Evolutionary conservation across 352 stramenopile genomes (phyloP).

Genomic region (Globisporangium emineosum): DNA sequence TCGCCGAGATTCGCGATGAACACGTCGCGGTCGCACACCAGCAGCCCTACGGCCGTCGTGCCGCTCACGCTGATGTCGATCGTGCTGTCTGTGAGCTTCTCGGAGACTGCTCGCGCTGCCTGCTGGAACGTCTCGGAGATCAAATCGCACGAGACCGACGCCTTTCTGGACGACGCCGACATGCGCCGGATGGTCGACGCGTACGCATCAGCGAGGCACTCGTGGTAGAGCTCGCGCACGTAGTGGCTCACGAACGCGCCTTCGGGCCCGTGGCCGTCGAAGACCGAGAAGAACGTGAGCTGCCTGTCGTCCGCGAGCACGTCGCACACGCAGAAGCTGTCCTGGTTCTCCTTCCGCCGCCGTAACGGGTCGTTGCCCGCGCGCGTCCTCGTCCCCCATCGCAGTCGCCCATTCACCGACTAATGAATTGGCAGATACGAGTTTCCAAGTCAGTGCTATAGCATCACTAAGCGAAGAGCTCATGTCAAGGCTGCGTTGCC

Average conservation of each 20-base stretch:
- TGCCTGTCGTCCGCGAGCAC: slow-evolving; percentile 36
- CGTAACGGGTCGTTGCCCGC: slow-evolving; percentile 70
- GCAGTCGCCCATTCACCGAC: slow-evolving; percentile 39
- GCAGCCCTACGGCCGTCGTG: slow-evolving; percentile 62
- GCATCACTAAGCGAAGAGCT: background rate
- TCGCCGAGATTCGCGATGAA: slow-evolving; percentile 78
- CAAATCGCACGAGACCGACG: slow-evolving; percentile 36
- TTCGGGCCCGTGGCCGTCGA: slow-evolving; percentile 74
- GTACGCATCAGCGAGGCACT: slow-evolving; percentile 43
- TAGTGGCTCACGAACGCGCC: slow-evolving; percentile 77
- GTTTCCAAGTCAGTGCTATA: background rate
- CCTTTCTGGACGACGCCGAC: background rate
- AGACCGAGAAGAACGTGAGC: slow-evolving; percentile 67
- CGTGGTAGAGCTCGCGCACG: slow-evolving; percentile 64
- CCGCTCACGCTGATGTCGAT: slow-evolving; percentile 81
- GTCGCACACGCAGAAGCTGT: slow-evolving; percentile 66
- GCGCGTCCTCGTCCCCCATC: slow-evolving; percentile 53
- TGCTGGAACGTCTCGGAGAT: slow-evolving; percentile 52
- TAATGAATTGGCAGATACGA: slow-evolving; percentile 8
- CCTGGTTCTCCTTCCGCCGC: slow-evolving; percentile 85
- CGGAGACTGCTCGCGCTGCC: slow-evolving; percentile 34
- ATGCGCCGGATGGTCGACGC: background rate
- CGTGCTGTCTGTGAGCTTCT: slow-evolving; percentile 36
- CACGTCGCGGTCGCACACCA: slow-evolving; percentile 57
- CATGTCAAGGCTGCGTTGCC: background rate